Evolutionary conservation across 108 stramenopile species (phyloP).

Genomic region (Cylindrotheca closterium): DNA sequence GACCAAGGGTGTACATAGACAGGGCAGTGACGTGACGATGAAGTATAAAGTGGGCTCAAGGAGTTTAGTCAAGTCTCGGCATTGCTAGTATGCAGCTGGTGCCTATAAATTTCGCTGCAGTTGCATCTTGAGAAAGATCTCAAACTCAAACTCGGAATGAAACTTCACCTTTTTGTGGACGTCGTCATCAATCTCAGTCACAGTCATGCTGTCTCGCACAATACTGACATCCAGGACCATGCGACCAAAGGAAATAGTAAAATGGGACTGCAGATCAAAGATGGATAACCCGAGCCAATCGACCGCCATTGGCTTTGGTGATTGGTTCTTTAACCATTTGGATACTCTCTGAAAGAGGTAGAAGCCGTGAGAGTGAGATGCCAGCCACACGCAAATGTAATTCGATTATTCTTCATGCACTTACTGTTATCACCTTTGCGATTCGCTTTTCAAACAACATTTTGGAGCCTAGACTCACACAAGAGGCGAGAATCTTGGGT

Average conservation of each 20-base stretch:
- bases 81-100: slow-evolving; percentile 1
- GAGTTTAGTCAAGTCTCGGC: no score
- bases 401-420: background rate
- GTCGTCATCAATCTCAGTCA: slow-evolving; percentile 47
- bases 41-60: no score
- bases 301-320: slow-evolving; percentile 32
- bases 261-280: slow-evolving; percentile 73
- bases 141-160: slow-evolving; percentile 72
- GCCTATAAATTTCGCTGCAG: slow-evolving; percentile 34
- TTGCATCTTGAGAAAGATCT: slow-evolving; percentile 60
- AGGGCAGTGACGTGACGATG: no score
- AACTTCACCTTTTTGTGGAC: slow-evolving; percentile 60
- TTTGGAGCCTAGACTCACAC: slow-evolving; percentile 71
- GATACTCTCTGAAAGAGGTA: slow-evolving; percentile 23
- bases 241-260: slow-evolving; percentile 41
- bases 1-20: no score
- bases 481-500: slow-evolving; percentile 66
- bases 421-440: slow-evolving; percentile 37
- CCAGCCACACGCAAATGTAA: background rate
- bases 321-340: slow-evolving; percentile 42
- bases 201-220: slow-evolving; percentile 51
- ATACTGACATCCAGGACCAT: slow-evolving; percentile 59
- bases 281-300: slow-evolving; percentile 77
- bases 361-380: background rate
- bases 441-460: slow-evolving; percentile 77